A percentile compares a stretch with the other conserved stretches of the same genome.
phyloP scores from a whole-genome alignment of 805 yeast species.

The Clavispora fructus region DNA sequence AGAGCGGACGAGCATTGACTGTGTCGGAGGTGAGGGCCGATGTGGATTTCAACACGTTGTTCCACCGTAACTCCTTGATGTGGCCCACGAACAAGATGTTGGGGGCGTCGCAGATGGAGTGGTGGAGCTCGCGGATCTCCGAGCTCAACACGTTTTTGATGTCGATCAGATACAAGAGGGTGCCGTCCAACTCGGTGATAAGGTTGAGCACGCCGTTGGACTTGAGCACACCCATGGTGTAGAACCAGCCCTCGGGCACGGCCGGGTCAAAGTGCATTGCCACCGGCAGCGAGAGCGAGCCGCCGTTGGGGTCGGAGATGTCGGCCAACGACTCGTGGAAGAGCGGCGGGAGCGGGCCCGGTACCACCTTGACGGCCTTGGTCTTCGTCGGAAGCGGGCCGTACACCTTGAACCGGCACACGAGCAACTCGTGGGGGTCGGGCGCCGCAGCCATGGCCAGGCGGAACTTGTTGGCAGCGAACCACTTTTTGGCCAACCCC shows the following conservation, averaged over 20 bases:
- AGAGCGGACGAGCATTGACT: slow-evolving; percentile 14
- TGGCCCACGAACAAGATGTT: slow-evolving; percentile 56
- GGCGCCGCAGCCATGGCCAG: slow-evolving; percentile 15
- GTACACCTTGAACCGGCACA: slow-evolving; percentile 60
- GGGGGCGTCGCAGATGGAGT: slow-evolving; percentile 55
- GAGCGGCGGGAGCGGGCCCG: slow-evolving; percentile 35
- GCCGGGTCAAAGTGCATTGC: slow-evolving; percentile 6
- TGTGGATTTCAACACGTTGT: slow-evolving; percentile 32
- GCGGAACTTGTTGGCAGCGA: slow-evolving; percentile 32
- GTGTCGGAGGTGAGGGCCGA: slow-evolving; percentile 18
- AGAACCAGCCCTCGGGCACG: slow-evolving; percentile 60
- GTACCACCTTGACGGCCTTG: slow-evolving; percentile 32
- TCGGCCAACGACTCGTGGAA: slow-evolving; percentile 2
- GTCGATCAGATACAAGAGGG: slow-evolving; percentile 54
- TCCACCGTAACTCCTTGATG: slow-evolving; percentile 47
- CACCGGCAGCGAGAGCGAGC: not conserved
- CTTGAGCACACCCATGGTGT: slow-evolving; percentile 63
- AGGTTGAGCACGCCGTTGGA: slow-evolving; percentile 60
- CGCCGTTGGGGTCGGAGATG: not conserved
- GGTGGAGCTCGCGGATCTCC: slow-evolving; percentile 61
- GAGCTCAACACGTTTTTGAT: slow-evolving; percentile 46
- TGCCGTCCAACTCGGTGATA: slow-evolving; percentile 59
- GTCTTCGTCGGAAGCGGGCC: slow-evolving; percentile 52
- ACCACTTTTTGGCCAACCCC: slow-evolving; percentile 55
- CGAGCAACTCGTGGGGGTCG: slow-evolving; percentile 40